These are phyloP conservation scores for Boehmeria nivea DNA, from an alignment of 306 rosid genomes.

Conservation along the genomic window DNA sequence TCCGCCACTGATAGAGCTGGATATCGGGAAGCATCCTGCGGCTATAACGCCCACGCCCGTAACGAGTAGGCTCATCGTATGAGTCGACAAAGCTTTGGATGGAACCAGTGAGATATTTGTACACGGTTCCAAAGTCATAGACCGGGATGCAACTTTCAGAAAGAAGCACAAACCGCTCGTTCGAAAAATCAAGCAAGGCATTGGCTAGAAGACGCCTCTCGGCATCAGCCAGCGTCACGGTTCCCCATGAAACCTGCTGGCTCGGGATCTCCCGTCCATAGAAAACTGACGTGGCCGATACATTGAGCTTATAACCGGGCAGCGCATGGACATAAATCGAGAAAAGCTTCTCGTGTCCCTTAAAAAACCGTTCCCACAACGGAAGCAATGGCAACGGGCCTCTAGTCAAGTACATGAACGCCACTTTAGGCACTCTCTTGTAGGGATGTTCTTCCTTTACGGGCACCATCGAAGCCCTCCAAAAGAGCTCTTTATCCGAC, in stretches of 20 bases:
- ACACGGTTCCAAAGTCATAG: constrained; percentile 68
- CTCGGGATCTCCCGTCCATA: constrained; percentile 68
- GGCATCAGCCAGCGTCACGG: constrained; percentile 65
- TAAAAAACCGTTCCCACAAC: constrained; percentile 88
- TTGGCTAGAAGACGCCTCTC: constrained; percentile 93
- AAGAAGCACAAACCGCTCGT: constrained; percentile 82
- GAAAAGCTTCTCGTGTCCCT: constrained; percentile 49
- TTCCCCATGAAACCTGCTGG: constrained; percentile 82
- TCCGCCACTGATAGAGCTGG: constrained; percentile 71
- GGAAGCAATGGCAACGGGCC: constrained; percentile 83
- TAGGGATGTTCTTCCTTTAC: constrained; percentile 38
- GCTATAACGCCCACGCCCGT: constrained; percentile 86
- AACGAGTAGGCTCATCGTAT: constrained; percentile 78
- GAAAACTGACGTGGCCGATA: constrained; percentile 52
- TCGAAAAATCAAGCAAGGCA: constrained; percentile 79
- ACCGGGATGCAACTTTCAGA: constrained; percentile 96
- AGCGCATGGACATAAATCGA: constrained; percentile 64
- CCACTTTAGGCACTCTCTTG: constrained; percentile 61
- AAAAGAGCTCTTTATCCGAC: constrained; percentile 64
- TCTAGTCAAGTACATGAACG: constrained; percentile 87
- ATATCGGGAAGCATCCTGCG: constrained; percentile 80
- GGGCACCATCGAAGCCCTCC: constrained; percentile 86
- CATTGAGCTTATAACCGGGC: constrained; percentile 51
- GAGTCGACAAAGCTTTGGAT: constrained; percentile 72
- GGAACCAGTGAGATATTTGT: constrained; percentile 61